phyloP scores from a whole-genome alignment of 805 yeast species.

The Metschnikowia gelsemii region DNA sequence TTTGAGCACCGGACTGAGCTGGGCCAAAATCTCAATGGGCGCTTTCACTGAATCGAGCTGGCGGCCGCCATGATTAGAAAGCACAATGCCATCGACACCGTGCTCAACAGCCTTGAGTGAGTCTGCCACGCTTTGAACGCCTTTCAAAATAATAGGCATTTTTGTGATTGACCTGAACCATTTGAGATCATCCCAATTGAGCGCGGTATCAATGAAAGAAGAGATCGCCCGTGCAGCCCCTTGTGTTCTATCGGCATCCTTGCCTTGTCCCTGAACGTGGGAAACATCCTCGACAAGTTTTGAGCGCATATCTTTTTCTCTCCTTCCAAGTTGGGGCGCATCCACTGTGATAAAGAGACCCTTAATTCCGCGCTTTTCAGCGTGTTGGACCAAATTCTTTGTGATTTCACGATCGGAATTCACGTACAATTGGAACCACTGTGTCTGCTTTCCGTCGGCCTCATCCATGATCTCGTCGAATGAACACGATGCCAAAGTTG shows the following conservation, averaged over 20 bases:
- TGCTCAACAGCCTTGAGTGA: conserved; percentile 55
- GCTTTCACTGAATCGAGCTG: conserved; percentile 64
- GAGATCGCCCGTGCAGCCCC: conserved; percentile 82
- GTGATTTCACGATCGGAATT: conserved; percentile 37
- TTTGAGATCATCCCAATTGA: conserved; percentile 39
- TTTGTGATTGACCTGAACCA: conserved; percentile 42
- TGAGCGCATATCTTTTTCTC: conserved; percentile 82
- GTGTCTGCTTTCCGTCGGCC: conserved; percentile 33
- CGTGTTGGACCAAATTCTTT: conserved; percentile 33
- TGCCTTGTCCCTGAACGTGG: conserved; percentile 39
- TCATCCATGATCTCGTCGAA: conserved; percentile 43
- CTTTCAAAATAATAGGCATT: conserved; percentile 59
- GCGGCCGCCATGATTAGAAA: conserved; percentile 77
- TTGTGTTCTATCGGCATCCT: conserved; percentile 58
- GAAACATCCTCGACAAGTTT: conserved; percentile 35
- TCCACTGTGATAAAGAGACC: conserved; percentile 57
- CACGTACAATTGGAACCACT: conserved; percentile 53
- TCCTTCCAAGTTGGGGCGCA: conserved; percentile 58
- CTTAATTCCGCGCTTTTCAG: conserved; percentile 41
- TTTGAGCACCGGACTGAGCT: conserved; percentile 47
- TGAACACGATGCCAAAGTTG: conserved; percentile 40
- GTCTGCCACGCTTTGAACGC: conserved; percentile 67
- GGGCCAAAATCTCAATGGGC: conserved; percentile 60
- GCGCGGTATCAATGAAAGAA: conserved; percentile 61
- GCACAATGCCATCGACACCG: conserved; percentile 61